A percentile compares a stretch with the other conserved stretches of the same genome.
Evolutionary conservation across 163 green algal species (phyloP).

Genomic region (Coccomyxa subellipsoidea): DNA sequence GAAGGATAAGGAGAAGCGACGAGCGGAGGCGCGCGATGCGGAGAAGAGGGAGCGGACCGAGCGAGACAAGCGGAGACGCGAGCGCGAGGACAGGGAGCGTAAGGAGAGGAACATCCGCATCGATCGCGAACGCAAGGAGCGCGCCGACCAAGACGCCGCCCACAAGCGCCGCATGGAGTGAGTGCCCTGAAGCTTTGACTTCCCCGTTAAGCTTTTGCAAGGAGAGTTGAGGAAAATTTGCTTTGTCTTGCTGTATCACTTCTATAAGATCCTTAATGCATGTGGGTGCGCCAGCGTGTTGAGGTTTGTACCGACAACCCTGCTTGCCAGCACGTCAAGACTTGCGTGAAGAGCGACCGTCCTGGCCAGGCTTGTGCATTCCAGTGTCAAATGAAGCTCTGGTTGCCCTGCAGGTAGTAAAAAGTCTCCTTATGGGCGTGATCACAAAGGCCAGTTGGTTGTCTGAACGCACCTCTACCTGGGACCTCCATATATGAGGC

Average conservation of each 20-base stretch:
- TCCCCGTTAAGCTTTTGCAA: too few species aligned
- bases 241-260: not conserved
- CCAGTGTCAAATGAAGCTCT: too few species aligned
- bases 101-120: not conserved
- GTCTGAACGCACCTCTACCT: too few species aligned
- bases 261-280: not conserved
- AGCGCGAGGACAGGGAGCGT: constrained; percentile 15
- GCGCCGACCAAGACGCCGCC: not conserved
- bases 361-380: too few species aligned
- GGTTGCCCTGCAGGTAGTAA: too few species aligned
- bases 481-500: too few species aligned
- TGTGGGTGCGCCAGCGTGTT: too few species aligned
- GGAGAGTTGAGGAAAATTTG: not conserved
- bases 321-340: too few species aligned
- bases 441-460: too few species aligned
- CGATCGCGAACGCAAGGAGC: not conserved
- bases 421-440: too few species aligned
- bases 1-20: constrained; percentile 24
- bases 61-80: not conserved
- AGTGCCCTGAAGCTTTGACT: not conserved
- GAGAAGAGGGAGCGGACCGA: constrained; percentile 14
- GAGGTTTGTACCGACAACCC: too few species aligned
- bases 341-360: too few species aligned
- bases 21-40: constrained; percentile 26
- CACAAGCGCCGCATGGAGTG: constrained; percentile 2